Evolutionary conservation across 352 stramenopile genomes (phyloP), one percentile per base, ranked within the genome.

Genomic region (Aphanomyces astaci): DNA sequence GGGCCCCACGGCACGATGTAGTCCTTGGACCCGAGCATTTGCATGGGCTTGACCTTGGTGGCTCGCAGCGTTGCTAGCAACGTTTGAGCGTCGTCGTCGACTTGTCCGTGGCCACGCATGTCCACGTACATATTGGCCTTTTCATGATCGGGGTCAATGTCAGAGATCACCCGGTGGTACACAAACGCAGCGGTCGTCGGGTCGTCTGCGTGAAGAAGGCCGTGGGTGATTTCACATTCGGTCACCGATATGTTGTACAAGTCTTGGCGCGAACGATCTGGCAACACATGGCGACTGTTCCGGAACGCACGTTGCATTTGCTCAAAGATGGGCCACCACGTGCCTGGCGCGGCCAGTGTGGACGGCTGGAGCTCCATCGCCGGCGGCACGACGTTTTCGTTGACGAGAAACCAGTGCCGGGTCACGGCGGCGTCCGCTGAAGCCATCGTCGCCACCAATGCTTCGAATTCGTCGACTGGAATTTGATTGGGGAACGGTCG

Each of bases 251-350:
- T 25, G 4, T 59, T 59, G 51, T 59, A 59, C 22, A 59, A 36
- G 30, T 59, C 51, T 22, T 17, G 13, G 4, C 51, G 51, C 11
- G 7, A 7, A 4, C 22, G 13, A 19, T 59, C 51, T 0, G 51
- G 5, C 17, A 59, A 9, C 7, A 59, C 51, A 19, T 59, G 51
- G 13, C 51, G 51, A 17, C 10, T 25, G 25, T 59, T 39, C 7
- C 51, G 51, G 2, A 59, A 59, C 7, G 51, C 51, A 9, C 30
- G 22, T 36, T 59, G 51, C 51, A 59, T 59, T 32, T 59, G 51
- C 33, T 59, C 51, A 59, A 59, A 59, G 30, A 59, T 30, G 11
- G 51, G 51, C 51, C 51, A 59, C 51, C 51, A 59, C n/a, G 51
- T 59, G 15, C 51, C 51, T 10, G 51, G 17, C 7, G 51, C 51